Conservation (phyloP, 768 basidiomycete genomes). For the Cyathus striatus region DNA sequence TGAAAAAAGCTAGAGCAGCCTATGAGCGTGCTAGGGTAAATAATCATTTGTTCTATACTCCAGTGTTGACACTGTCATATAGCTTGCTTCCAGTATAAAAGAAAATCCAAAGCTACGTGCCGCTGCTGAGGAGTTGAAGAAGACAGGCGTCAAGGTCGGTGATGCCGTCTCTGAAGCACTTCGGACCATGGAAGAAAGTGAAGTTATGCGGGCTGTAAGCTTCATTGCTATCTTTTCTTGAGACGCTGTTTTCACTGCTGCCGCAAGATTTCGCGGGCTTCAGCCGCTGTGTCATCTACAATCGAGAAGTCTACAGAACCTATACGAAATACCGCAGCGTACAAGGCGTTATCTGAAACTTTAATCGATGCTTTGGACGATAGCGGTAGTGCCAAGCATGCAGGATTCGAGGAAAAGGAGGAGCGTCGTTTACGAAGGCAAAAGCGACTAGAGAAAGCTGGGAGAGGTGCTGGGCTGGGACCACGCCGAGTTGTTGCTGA, state of each 20-base stretch:
- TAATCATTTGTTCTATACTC: conserved; percentile 13
- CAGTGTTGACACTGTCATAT: conserved; percentile 5
- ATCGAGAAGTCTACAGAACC: conserved; percentile 91
- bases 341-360: conserved; percentile 86
- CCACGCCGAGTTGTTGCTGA: conserved; percentile 59
- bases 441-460: conserved; percentile 79
- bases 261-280: conserved; percentile 75
- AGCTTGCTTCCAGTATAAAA: conserved; percentile 93
- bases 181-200: conserved; percentile 92
- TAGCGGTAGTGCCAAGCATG: conserved; percentile 88
- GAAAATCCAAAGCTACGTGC: conserved; percentile 90
- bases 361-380: conserved; percentile 92
- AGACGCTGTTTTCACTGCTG: neutral
- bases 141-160: conserved; percentile 84
- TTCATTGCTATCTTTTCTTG: neutral
- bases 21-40: conserved; percentile 92
- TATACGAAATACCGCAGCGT: conserved; percentile 93
- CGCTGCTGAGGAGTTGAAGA: conserved; percentile 89
- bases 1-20: conserved; percentile 86
- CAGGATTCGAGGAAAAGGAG: conserved; percentile 95
- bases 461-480: conserved; percentile 58
- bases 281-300: conserved; percentile 78
- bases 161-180: conserved; percentile 94
- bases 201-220: conserved; percentile 80
- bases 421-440: conserved; percentile 78